phyloP scores from a whole-genome alignment of 1,284 basidiomycete genomes.

The Tilletia horrida region DNA sequence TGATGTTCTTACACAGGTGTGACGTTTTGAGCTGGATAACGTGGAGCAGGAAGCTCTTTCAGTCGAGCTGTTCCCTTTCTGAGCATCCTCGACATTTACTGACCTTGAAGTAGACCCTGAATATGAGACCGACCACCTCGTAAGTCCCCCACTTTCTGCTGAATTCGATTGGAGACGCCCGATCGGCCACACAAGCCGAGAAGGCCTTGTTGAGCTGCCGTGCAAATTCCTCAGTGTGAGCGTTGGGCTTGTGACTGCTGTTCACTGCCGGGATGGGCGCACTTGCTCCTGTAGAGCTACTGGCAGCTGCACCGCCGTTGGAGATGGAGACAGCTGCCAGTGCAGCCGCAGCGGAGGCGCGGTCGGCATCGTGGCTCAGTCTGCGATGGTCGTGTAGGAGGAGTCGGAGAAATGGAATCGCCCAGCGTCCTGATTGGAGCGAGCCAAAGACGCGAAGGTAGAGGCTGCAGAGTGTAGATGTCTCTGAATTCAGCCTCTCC shows the following conservation, averaged over 20 bases:
- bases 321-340: constrained; percentile 10
- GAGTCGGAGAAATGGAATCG: constrained; percentile 37
- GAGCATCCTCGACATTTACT: constrained; percentile 46
- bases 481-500: not conserved
- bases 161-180: constrained; percentile 65
- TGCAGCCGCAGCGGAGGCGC: not conserved
- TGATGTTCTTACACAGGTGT: constrained; percentile 83
- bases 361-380: constrained; percentile 41
- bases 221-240: constrained; percentile 84
- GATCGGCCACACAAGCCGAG: constrained; percentile 80
- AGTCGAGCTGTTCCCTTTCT: not conserved
- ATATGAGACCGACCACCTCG: constrained; percentile 82
- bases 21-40: constrained; percentile 73
- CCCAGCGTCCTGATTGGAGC: constrained; percentile 44
- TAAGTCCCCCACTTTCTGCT: constrained; percentile 88
- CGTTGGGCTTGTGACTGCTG: constrained; percentile 35
- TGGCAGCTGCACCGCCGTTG: constrained; percentile 6
- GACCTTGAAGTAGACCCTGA: constrained; percentile 92
- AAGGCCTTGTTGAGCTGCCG: constrained; percentile 87
- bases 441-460: constrained; percentile 41
- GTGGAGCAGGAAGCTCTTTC: constrained; percentile 19
- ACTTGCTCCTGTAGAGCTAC: not conserved
- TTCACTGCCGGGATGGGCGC: not conserved
- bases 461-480: constrained; percentile 24
- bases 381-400: constrained; percentile 42